Evolutionary conservation across 2,329 filamentous ascomycete species (phyloP), one percentile per base, ranked within the genome.

Genomic region (Talaromyces albobiverticillius): DNA sequence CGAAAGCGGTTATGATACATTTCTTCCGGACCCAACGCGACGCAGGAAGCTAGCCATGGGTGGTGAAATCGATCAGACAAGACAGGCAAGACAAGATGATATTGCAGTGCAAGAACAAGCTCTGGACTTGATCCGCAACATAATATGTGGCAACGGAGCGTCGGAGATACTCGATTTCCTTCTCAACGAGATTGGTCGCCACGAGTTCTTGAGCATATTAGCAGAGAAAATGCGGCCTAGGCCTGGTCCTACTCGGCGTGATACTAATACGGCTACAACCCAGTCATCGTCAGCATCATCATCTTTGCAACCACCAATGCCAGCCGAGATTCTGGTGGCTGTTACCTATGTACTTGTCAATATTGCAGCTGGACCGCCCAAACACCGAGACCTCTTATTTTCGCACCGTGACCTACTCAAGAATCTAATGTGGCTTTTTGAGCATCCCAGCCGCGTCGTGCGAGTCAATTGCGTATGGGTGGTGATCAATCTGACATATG

Each of bases 41-140:
- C 65, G 67, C 36, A 67, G 69, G 42, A 72, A 70, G 52, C 66
- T 73, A 23, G 63, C 78, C 23, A 66, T 85, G 55, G 86, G 89
- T 49, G 78, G 81, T 13, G 89, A 94, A 65, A 74, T 86, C 43
- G 87, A 88, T 58, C 82, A 85, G 20, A 77, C 80, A 22, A 80
- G 85, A 26, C 86, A 86, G 65, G 84, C 86, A 16, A 82, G 87
- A 50, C 85, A 85, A 60, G 88, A 96, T 60, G 89, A 95, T 60
- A 79, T 92, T 34, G 86, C 86, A 2, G 88, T 96, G 25, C 93
- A 97, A 71, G 90, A 96, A 67, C 92, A 97, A 71, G 89, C 87
- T 0, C 82, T 97, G 16, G 88, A 95, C 62, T 87, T 97, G 62
- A 84, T 99, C 58, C 83, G 93, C 52, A 99, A 99, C 70, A 78